A percentile compares a stretch with the other conserved stretches of the same genome.
Conservation (phyloP, 2,329 filamentous ascomycete species). For the Tolypocladium amazonense region DNA sequence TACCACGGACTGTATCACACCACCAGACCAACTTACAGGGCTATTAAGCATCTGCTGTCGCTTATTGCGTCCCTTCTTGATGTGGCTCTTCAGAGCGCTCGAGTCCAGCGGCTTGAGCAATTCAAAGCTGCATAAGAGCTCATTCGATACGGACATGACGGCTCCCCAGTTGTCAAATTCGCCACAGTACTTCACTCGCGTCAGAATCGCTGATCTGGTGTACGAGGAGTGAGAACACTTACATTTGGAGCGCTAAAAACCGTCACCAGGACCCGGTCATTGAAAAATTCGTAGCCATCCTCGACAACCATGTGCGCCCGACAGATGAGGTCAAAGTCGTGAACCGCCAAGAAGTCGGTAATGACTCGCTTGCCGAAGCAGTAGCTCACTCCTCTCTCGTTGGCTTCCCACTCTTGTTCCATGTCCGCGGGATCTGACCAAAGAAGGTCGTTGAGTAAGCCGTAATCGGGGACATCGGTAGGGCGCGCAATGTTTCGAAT, state of each 20-base stretch:
- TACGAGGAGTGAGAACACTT: conserved; percentile 28
- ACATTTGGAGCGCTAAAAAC: conserved; percentile 97
- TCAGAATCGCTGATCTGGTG: conserved; percentile 14
- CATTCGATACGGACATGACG: conserved; percentile 93
- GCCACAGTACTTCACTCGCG: conserved; percentile 66
- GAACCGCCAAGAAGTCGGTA: conserved; percentile 83
- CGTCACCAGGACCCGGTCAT: conserved; percentile 85
- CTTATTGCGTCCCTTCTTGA: conserved; percentile 95
- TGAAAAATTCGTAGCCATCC: conserved; percentile 98
- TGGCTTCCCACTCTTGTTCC: conserved; percentile 96
- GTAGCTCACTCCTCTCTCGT: conserved; percentile 93
- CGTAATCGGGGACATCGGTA: conserved; percentile 95
- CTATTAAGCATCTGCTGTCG: conserved; percentile 92
- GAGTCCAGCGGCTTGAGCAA: conserved; percentile 93
- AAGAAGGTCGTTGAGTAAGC: conserved; percentile 83
- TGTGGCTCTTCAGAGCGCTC: conserved; percentile 92
- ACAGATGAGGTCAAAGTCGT: conserved; percentile 96
- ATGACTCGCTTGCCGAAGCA: conserved; percentile 99
- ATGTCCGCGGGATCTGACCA: conserved; percentile 98
- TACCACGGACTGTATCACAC: background rate
- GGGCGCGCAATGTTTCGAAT: conserved; percentile 92
- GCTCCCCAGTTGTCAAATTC: conserved; percentile 99
- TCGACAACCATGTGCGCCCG: conserved; percentile 99
- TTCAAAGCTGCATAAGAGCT: conserved; percentile 94
- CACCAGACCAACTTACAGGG: conserved; percentile 56